Evolutionary conservation across 75 land plant species (phyloP), one percentile per base, ranked within the genome.

Genomic region (Pinus tabuliformis): DNA sequence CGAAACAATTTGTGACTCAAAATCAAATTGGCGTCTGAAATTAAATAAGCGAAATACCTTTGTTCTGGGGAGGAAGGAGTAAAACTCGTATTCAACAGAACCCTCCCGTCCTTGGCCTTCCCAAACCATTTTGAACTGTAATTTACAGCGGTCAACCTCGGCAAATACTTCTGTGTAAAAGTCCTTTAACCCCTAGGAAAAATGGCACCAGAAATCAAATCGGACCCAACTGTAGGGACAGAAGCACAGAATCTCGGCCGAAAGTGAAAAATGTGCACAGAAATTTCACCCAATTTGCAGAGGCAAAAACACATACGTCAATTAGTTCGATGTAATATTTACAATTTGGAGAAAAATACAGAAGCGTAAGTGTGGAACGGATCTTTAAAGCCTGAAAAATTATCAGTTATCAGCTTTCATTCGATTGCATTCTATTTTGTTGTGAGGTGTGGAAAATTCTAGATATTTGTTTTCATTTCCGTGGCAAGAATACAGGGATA

Each of bases 71-170:
- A 87, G 11, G 52, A 72, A 36, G 59, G 87, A 82, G n/a, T 79
- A 65, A 74, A 82, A 77, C 72, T 87, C 87, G 72, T 81, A 84
- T 33, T 84, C 80, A 39, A 77, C 36, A 58, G 70, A 33, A 52
- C 62, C 57, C 42, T 72, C 76, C 13, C 59, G 62, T 17, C 24
- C 16, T 12, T 58, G 21, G 20, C 79, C 66, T 63, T 52, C 52
- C 36, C 36, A 39, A 42, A 68, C 72, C 72, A 68, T 68, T 68
- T 68, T 42, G 49, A 45, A 4, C 49, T 39, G 21, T 21, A 20
- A 42, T 45, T 68, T 39, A 2, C 39, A 14, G 49, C 42, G 42
- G 36, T 39, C 22, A n/a, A 42, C 18, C 18, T 18, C 54, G 0
- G 12, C 12, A 9, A 49, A 49, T 64, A 64, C 37, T 37, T 20